Evolutionary conservation across 148 eudicot species (phyloP), one percentile per base, ranked within the genome.

Genomic region (Rhododendron ferrugineum): DNA sequence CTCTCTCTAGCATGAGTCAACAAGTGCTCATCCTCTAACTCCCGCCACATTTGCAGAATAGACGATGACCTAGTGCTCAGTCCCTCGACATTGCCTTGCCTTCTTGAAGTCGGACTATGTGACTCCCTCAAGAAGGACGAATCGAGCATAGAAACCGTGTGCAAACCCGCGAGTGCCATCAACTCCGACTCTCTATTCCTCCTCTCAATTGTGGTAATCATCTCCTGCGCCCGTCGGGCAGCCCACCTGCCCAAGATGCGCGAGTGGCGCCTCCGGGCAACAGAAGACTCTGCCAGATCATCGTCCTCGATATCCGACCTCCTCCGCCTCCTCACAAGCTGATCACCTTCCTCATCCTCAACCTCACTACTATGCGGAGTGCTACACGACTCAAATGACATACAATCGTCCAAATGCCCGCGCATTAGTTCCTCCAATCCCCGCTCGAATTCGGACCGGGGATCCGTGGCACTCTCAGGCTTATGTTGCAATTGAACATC

Each of bases 191-290:
- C 98, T 36, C 98, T 87, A 44, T 94, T 97, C 82, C 98, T 87
- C 85, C 99, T 94, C 90, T 97, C 99, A 23, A 97, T 92, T 2
- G 99, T 97, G 11, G 99, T 95, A 58, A 97, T 94, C 99, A 97
- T 97, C 85, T 95, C 98, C 83, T 95, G 94, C 0, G 99, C 99
- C 85, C 95, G 98, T 80, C 97, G 90, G 2, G 99, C 98, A 66
- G 99, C 99, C 99, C 98, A 95, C 86, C 94, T 79, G 76, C 98
- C 92, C 91, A 96, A 89, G 68, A 95, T 94, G 87, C 95, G 85
- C 0, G 98, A 95, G 58, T 95, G 99, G 30, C 95, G 87, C 89
- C 98, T 92, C 85, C 99, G 91, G 44, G 99, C 98, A 46, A 98
- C 98, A 83, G 99, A 95, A 58, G 99, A 92, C 87, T 97, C 99